These are phyloP conservation scores for Agapanthus africanus DNA, from an alignment of 106 monocot genomes.

Conservation along the genomic window DNA sequence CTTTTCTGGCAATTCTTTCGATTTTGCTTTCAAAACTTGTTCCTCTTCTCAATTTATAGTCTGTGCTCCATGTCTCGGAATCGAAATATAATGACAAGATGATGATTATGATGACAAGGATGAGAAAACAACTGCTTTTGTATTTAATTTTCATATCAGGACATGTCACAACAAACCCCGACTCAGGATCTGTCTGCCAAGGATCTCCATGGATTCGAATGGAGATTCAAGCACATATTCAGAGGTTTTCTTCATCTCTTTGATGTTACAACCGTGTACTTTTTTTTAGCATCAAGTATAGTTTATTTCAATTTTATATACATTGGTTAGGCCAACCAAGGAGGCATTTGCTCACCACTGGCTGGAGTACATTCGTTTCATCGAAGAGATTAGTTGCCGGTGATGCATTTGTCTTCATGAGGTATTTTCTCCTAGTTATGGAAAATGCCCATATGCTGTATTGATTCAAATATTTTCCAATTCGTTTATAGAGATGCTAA, in stretches of 20 bases:
- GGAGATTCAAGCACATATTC: conserved; percentile 23
- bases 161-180: conserved; percentile 10
- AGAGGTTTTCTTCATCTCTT: conserved; percentile 29
- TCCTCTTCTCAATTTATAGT: not conserved
- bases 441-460: not conserved
- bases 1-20: not conserved
- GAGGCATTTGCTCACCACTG: conserved; percentile 70
- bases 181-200: conserved; percentile 19
- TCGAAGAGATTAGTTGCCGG: conserved; percentile 71
- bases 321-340: conserved; percentile 58
- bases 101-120: not conserved
- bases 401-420: conserved; percentile 64
- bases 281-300: not conserved
- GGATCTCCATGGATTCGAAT: conserved; percentile 20
- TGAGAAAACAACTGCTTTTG: not conserved
- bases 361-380: conserved; percentile 73
- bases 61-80: not conserved
- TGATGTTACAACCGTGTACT: not conserved
- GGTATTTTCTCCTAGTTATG: conserved; percentile 18
- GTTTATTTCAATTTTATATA: not conserved
- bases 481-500: conserved; percentile 1
- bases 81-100: not conserved
- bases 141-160: conserved; percentile 2
- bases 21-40: not conserved
- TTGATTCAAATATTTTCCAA: not conserved